phyloP scores from a whole-genome alignment of 2,329 filamentous ascomycete genomes.

The Epichloe scottii region DNA sequence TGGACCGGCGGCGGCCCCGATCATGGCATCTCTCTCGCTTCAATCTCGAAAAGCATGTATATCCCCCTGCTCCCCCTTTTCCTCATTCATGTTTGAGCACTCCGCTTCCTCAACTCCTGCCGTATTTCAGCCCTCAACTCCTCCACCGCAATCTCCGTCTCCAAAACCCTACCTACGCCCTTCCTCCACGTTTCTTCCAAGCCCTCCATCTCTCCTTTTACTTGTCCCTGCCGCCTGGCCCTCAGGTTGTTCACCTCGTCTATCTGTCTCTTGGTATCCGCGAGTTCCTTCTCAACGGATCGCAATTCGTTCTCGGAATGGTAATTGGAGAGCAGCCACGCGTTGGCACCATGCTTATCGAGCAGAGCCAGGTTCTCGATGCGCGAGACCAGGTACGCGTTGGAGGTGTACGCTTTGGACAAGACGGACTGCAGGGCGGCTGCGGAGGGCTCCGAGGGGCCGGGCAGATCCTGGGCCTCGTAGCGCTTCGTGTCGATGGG shows the following conservation, averaged over 20 bases:
- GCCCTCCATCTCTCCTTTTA: constrained; percentile 57
- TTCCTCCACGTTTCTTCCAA: constrained; percentile 70
- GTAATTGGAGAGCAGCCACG: constrained; percentile 80
- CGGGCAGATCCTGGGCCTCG: constrained; percentile 52
- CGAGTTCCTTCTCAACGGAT: constrained; percentile 62
- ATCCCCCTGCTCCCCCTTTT: too few species aligned
- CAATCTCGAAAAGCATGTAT: too few species aligned
- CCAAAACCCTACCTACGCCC: constrained; percentile 66
- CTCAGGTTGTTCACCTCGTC: constrained; percentile 63
- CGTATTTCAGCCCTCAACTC: constrained; percentile 54
- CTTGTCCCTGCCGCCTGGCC: constrained; percentile 56
- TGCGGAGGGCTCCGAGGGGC: constrained; percentile 10
- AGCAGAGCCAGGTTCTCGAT: constrained; percentile 54
- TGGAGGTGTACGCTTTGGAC: constrained; percentile 36
- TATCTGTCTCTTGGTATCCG: constrained; percentile 51
- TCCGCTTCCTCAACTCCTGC: constrained; percentile 38
- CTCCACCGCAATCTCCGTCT: constrained; percentile 78
- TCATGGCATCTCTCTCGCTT: too few species aligned
- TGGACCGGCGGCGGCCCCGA: too few species aligned
- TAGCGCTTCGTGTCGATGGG: constrained; percentile 68
- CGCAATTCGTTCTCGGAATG: constrained; percentile 58
- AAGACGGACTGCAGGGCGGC: constrained; percentile 49
- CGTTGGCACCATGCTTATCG: constrained; percentile 73
- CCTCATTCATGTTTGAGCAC: not conserved
- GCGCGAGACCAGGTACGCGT: constrained; percentile 39